phyloP scores from a whole-genome alignment of 2,329 filamentous ascomycete genomes.

The Achaetomium macrosporum region DNA sequence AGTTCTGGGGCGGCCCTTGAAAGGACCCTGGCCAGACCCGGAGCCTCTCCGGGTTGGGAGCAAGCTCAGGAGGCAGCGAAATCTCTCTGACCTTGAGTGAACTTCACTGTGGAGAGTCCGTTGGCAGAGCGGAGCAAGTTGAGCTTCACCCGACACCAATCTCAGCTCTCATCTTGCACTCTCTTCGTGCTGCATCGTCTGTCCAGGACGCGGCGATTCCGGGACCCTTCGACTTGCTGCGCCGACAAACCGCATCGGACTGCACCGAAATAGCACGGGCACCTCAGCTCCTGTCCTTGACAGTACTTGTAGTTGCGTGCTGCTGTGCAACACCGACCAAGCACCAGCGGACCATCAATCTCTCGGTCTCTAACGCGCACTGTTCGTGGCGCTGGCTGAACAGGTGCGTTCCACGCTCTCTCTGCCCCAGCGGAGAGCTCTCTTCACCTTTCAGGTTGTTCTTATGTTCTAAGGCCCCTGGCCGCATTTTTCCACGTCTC shows the following conservation, averaged over 20 bases:
- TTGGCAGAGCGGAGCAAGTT: too few species aligned
- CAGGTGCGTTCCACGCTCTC: constrained; percentile 5
- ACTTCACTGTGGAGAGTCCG: too few species aligned
- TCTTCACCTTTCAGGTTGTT: neutral
- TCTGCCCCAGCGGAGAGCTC: neutral
- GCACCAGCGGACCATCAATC: constrained; percentile 4
- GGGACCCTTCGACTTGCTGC: neutral
- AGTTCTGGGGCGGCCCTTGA: constrained; percentile 8
- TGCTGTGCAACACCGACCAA: constrained; percentile 5
- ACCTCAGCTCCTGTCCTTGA: too few species aligned
- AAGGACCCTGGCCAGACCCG: constrained; percentile 8
- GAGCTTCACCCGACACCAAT: neutral
- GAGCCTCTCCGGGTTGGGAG: neutral
- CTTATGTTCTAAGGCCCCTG: too few species aligned
- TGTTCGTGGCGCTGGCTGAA: neutral
- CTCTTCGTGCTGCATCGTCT: neutral
- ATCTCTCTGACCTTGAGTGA: neutral
- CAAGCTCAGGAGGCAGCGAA: constrained; percentile 1
- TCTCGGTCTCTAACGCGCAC: neutral
- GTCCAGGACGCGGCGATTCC: neutral
- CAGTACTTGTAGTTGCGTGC: too few species aligned
- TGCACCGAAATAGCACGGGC: constrained; percentile 7
- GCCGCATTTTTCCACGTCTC: too few species aligned
- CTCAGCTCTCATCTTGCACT: constrained; percentile 2
- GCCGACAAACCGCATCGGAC: constrained; percentile 6